These are phyloP conservation scores for Alternaria consortialis DNA, from an alignment of 2,329 filamentous ascomycete genomes.

Conservation along the genomic window DNA sequence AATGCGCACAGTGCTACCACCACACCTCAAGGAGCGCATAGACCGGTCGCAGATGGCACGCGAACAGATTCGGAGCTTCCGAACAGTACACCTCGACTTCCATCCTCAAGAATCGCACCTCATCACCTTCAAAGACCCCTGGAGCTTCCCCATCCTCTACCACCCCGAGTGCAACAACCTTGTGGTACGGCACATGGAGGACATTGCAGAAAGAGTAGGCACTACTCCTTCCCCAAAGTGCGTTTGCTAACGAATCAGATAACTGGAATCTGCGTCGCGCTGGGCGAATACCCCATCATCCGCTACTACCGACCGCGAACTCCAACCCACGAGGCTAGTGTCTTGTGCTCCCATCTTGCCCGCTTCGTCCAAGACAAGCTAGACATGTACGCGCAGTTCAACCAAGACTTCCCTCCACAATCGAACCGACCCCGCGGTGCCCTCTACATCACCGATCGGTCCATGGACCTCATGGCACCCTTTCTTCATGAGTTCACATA, in stretches of 20 bases:
- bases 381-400: constrained; percentile 85
- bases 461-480: constrained; percentile 90
- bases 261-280: constrained; percentile 83
- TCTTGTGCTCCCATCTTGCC: constrained; percentile 87
- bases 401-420: constrained; percentile 84
- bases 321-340: constrained; percentile 83
- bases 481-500: constrained; percentile 97
- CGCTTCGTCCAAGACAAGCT: constrained; percentile 91
- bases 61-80: constrained; percentile 80
- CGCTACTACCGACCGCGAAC: constrained; percentile 84
- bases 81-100: constrained; percentile 86
- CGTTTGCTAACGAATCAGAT: constrained; percentile 63
- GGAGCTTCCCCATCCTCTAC: constrained; percentile 92
- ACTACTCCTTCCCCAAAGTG: not conserved
- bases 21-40: constrained; percentile 74
- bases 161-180: constrained; percentile 89
- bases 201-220: constrained; percentile 83
- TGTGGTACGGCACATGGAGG: constrained; percentile 82
- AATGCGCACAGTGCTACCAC: constrained; percentile 67
- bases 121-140: constrained; percentile 90
- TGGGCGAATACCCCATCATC: constrained; percentile 94
- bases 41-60: constrained; percentile 74
- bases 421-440: constrained; percentile 80
- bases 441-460: constrained; percentile 86
- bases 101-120: constrained; percentile 91